Evolutionary conservation across 2,329 filamentous ascomycete species (phyloP).

Genomic region (Hymenoscyphus linearis): DNA sequence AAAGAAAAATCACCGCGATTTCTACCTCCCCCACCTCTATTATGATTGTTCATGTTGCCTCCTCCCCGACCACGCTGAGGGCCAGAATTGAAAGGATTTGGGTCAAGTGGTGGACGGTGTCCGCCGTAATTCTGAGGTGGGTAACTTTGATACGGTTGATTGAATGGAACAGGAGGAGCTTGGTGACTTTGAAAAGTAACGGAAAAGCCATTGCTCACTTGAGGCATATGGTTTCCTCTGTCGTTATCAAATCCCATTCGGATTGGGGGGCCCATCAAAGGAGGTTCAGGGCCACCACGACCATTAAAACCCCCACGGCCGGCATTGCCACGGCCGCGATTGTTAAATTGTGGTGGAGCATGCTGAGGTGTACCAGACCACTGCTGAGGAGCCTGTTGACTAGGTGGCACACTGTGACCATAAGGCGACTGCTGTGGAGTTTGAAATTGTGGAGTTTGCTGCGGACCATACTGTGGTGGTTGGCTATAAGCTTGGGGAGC

Average conservation of each 20-base stretch:
- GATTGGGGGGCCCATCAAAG: constrained; percentile 50
- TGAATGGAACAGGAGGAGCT: constrained; percentile 27
- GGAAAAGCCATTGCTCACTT: constrained; percentile 41
- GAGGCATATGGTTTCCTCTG: constrained; percentile 37
- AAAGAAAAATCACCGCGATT: constrained; percentile 37
- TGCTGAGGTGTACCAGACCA: constrained; percentile 24
- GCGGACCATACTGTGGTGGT: constrained; percentile 35
- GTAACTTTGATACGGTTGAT: constrained; percentile 35
- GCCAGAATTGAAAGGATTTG: constrained; percentile 33
- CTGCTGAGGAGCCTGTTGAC: constrained; percentile 30
- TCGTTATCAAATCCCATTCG: constrained; percentile 50
- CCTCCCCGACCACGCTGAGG: constrained; percentile 38
- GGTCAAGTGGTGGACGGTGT: constrained; percentile 32
- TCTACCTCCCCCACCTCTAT: constrained; percentile 22
- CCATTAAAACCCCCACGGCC: constrained; percentile 34
- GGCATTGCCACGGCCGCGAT: constrained; percentile 22
- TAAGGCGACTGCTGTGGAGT: constrained; percentile 30
- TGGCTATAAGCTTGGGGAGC: constrained; percentile 48
- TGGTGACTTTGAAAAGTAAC: constrained; percentile 33
- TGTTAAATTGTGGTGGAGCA: constrained; percentile 35
- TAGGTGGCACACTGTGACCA: constrained; percentile 32
- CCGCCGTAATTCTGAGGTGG: constrained; percentile 33
- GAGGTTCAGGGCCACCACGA: constrained; percentile 38
- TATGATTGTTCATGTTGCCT: constrained; percentile 34
- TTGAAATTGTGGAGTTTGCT: constrained; percentile 29